phyloP scores from a whole-genome alignment of 2,329 filamentous ascomycete genomes.

The Hypoxylon sp. region DNA sequence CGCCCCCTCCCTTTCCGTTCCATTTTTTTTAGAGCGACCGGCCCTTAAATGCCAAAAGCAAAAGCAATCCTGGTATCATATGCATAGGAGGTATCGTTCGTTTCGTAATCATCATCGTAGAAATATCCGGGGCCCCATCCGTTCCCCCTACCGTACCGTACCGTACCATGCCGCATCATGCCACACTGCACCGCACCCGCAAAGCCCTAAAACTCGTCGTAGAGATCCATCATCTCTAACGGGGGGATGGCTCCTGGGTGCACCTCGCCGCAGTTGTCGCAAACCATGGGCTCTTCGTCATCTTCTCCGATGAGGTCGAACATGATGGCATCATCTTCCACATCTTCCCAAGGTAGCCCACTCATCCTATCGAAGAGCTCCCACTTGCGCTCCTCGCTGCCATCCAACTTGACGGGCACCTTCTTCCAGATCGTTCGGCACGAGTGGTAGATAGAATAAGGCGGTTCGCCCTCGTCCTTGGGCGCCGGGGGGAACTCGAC shows the following conservation, averaged over 20 bases:
- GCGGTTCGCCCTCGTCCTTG: conserved; percentile 52
- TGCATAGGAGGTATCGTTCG: too few species aligned
- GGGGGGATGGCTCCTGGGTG: conserved; percentile 45
- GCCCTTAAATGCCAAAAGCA: conserved; percentile 22
- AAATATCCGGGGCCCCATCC: too few species aligned
- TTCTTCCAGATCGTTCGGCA: conserved; percentile 61
- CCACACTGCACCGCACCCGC: too few species aligned
- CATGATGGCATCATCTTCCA: conserved; percentile 44
- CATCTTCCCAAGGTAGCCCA: conserved; percentile 44
- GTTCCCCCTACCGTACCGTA: too few species aligned
- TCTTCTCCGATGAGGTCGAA: conserved; percentile 42
- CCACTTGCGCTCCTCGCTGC: conserved; percentile 55
- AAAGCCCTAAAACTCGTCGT: conserved; percentile 41
- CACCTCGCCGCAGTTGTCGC: conserved; percentile 45
- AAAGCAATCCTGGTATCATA: conserved; percentile 40
- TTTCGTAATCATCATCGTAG: conserved; percentile 36
- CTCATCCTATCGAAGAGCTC: conserved; percentile 54
- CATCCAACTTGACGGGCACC: conserved; percentile 53
- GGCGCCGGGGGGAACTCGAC: conserved; percentile 52
- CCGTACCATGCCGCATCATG: too few species aligned
- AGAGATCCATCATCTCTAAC: conserved; percentile 43
- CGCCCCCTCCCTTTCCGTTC: conserved; percentile 1
- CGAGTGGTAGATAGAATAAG: conserved; percentile 51
- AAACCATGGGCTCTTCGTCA: conserved; percentile 38
- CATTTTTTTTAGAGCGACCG: conserved; percentile 17